phyloP scores from a whole-genome alignment of 768 basidiomycete species.

The Leccinellum albellum region DNA sequence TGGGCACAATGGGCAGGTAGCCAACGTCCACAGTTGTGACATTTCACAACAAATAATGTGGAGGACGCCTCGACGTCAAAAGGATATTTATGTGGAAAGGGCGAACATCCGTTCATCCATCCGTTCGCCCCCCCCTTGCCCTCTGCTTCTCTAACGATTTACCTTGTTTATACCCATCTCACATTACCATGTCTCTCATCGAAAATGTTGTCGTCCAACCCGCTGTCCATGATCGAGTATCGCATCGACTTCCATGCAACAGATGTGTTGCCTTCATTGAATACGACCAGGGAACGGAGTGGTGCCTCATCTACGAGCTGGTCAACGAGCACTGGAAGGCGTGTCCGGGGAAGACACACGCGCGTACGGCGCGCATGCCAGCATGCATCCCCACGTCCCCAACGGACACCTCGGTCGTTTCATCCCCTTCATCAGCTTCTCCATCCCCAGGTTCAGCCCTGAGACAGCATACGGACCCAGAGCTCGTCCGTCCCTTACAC shows the following conservation, averaged over 20 bases:
- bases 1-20: slow-evolving; percentile 20
- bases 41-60: slow-evolving; percentile 33
- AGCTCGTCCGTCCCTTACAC: neutral
- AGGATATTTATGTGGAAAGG: slow-evolving; percentile 7
- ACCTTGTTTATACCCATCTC: slow-evolving; percentile 10
- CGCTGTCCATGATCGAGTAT: slow-evolving; percentile 10
- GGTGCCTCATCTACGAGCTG: slow-evolving; percentile 26
- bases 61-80: slow-evolving; percentile 21
- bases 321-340: slow-evolving; percentile 26
- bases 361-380: slow-evolving; percentile 6
- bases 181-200: slow-evolving; percentile 18
- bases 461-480: slow-evolving; percentile 2
- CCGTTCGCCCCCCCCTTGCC: neutral
- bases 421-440: slow-evolving; percentile 1
- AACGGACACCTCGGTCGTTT: slow-evolving; percentile 7
- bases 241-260: slow-evolving; percentile 23
- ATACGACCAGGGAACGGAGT: slow-evolving; percentile 25
- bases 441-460: neutral
- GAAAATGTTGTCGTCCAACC: slow-evolving; percentile 7
- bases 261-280: slow-evolving; percentile 24
- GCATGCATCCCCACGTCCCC: slow-evolving; percentile 10
- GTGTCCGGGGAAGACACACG: slow-evolving; percentile 24
- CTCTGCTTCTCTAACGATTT: neutral
- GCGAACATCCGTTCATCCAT: slow-evolving; percentile 3
- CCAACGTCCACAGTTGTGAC: slow-evolving; percentile 17